Percentiles rank a stretch among this genome's conserved stretches.
phyloP scores from a whole-genome alignment of 169 alveolate genomes.

The Babesia gibsoni region DNA sequence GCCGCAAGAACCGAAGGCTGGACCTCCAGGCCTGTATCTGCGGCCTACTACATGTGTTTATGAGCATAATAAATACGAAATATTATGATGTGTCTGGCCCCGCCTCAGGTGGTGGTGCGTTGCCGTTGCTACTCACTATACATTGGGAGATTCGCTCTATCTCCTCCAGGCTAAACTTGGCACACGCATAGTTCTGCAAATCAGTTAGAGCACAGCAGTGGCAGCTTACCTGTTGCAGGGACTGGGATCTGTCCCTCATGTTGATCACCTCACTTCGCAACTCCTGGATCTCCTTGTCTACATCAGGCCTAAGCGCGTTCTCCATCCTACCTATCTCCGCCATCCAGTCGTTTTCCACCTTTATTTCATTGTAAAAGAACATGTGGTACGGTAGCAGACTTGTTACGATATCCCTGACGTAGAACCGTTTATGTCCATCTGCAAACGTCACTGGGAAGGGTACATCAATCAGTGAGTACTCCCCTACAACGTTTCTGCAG shows the following conservation, averaged over 20 bases:
- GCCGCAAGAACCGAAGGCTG: neutral
- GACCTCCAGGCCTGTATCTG: neutral
- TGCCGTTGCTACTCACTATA: too few species aligned
- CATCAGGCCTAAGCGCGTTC: too few species aligned
- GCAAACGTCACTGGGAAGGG: conserved; percentile 1
- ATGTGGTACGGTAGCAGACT: conserved; percentile 47
- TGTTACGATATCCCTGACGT: conserved; percentile 19
- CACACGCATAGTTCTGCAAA: neutral
- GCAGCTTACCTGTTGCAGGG: neutral
- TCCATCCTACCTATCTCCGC: neutral
- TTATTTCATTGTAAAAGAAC: conserved; percentile 16
- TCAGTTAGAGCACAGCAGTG: neutral
- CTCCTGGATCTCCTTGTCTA: too few species aligned
- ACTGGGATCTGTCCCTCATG: neutral
- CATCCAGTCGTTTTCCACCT: neutral
- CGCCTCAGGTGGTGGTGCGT: too few species aligned
- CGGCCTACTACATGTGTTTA: neutral
- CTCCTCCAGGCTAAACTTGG: neutral
- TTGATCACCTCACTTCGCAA: neutral
- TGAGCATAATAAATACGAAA: too few species aligned
- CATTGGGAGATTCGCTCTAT: too few species aligned
- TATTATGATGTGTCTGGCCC: too few species aligned
- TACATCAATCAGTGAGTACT: conserved; percentile 28
- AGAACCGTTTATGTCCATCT: conserved; percentile 19
- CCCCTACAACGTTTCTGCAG: conserved; percentile 50